A percentile compares a stretch with the other conserved stretches of the same genome.
Conservation (phyloP, 306 rosid species). For the Heteromeles arbutifolia region DNA sequence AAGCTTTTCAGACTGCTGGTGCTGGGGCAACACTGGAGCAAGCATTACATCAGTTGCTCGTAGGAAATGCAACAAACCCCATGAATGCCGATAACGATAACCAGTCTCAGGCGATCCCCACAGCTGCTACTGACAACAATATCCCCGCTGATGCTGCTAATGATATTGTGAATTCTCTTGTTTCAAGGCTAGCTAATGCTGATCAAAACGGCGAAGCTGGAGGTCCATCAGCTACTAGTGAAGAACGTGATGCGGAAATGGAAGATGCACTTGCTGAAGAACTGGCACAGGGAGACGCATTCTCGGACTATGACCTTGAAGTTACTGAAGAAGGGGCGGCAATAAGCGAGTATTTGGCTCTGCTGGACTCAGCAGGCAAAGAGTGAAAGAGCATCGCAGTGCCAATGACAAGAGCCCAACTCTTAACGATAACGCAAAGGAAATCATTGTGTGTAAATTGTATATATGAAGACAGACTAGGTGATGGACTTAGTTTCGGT, state of each 20-base stretch:
- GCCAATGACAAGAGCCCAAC: constrained; percentile 14
- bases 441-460: neutral
- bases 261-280: constrained; percentile 44
- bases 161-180: constrained; percentile 27
- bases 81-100: constrained; percentile 4
- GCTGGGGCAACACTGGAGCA: constrained; percentile 47
- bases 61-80: constrained; percentile 20
- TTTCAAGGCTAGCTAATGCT: neutral
- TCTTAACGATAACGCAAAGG: neutral
- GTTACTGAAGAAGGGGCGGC: constrained; percentile 60
- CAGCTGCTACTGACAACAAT: constrained; percentile 10
- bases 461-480: constrained; percentile 15
- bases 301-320: constrained; percentile 48
- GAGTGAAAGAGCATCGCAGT: constrained; percentile 2
- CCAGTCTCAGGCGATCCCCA: constrained; percentile 19
- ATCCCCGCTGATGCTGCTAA: constrained; percentile 5
- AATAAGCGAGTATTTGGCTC: constrained; percentile 62
- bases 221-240: constrained; percentile 21
- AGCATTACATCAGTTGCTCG: constrained; percentile 36
- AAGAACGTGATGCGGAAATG: constrained; percentile 44
- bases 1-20: constrained; percentile 47
- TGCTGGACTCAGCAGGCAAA: constrained; percentile 40
- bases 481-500: neutral
- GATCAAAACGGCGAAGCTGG: constrained; percentile 13
- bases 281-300: constrained; percentile 32